Conservation (phyloP, 2,329 filamentous ascomycete species). For the Neonectria hederae region DNA sequence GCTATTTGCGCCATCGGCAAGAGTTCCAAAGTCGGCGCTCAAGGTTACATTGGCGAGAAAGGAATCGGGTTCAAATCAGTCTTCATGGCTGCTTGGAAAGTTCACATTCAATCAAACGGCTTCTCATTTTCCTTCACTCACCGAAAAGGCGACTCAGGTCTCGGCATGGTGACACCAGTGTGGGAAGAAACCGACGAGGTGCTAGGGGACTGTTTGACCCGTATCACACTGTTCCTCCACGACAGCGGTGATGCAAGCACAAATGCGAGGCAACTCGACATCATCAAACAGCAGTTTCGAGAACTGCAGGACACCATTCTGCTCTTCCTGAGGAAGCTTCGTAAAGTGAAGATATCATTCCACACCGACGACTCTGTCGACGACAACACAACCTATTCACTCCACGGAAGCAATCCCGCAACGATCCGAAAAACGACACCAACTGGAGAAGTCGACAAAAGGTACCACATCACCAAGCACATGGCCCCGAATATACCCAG, state of each 20-base stretch:
- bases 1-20: constrained; percentile 57
- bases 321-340: constrained; percentile 55
- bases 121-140: constrained; percentile 58
- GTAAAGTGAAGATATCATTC: constrained; percentile 45
- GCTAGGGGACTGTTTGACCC: constrained; percentile 38
- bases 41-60: constrained; percentile 60
- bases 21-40: constrained; percentile 55
- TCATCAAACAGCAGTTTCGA: constrained; percentile 47
- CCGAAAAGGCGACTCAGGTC: constrained; percentile 51
- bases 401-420: constrained; percentile 16
- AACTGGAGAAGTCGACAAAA: constrained; percentile 13
- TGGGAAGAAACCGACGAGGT: constrained; percentile 47
- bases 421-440: constrained; percentile 17
- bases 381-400: constrained; percentile 21
- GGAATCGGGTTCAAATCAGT: constrained; percentile 63
- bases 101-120: constrained; percentile 54
- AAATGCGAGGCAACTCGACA: constrained; percentile 29
- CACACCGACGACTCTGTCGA: constrained; percentile 33
- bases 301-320: constrained; percentile 52
- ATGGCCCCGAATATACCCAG: constrained; percentile 41
- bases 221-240: constrained; percentile 52
- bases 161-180: constrained; percentile 60
- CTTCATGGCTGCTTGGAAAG: constrained; percentile 57
- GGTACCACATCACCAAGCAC: constrained; percentile 44
- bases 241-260: constrained; percentile 34